A percentile compares a stretch with the other conserved stretches of the same genome.
Conservation (phyloP, 2,329 filamentous ascomycete species). For the Hymenoscyphus linearis region DNA sequence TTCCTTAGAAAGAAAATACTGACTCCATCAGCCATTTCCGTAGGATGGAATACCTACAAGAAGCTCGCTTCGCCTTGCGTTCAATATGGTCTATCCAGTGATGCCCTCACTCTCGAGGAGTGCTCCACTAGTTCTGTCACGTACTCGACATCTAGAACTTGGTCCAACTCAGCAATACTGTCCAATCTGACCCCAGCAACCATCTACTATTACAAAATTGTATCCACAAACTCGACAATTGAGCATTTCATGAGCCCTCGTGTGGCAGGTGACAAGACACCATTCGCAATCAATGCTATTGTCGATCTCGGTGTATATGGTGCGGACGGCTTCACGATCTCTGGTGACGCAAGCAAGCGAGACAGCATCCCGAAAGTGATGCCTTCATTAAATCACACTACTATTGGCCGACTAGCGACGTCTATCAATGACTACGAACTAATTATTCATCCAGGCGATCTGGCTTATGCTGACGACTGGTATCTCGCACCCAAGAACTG, state of each 20-base stretch:
- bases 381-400: slow-evolving; percentile 52
- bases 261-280: slow-evolving; percentile 46
- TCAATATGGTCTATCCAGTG: neutral
- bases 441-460: slow-evolving; percentile 44
- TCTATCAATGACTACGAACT: slow-evolving; percentile 52
- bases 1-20: too few relatives aligned
- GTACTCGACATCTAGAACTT: slow-evolving; percentile 50
- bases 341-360: slow-evolving; percentile 35
- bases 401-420: slow-evolving; percentile 48
- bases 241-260: slow-evolving; percentile 47
- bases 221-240: slow-evolving; percentile 48
- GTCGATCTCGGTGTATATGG: slow-evolving; percentile 53
- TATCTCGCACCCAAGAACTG: slow-evolving; percentile 30
- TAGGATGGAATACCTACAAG: neutral
- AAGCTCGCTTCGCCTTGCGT: neutral
- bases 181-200: slow-evolving; percentile 44
- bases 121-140: slow-evolving; percentile 41
- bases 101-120: neutral
- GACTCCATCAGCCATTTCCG: neutral
- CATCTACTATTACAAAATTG: slow-evolving; percentile 56
- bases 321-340: slow-evolving; percentile 41
- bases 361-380: slow-evolving; percentile 44
- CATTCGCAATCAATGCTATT: slow-evolving; percentile 48
- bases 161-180: slow-evolving; percentile 44
- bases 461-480: slow-evolving; percentile 45